A percentile compares a stretch with the other conserved stretches of the same genome.
These are phyloP conservation scores for Chaetomiaceae sp. DNA, from an alignment of 2,329 filamentous ascomycete species.

Conservation along the genomic window DNA sequence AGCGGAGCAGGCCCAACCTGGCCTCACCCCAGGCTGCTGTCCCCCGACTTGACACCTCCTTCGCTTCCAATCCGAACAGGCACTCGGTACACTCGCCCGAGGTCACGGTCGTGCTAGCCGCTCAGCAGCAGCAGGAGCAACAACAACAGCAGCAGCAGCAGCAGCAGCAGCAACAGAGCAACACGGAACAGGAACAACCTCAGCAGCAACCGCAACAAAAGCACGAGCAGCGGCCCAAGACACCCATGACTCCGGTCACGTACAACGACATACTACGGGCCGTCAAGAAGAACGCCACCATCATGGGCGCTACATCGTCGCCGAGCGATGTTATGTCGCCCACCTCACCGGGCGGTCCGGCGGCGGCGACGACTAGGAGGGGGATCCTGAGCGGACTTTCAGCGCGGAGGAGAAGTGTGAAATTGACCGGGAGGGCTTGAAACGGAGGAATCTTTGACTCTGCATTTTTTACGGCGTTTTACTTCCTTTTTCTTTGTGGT, in stretches of 20 bases:
- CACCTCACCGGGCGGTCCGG: conserved; percentile 12
- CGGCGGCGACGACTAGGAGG: conserved; percentile 12
- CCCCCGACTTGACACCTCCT: conserved; percentile 10
- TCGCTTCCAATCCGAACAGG: neutral
- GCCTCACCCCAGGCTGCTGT: conserved; percentile 23
- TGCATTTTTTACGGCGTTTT: conserved; percentile 4
- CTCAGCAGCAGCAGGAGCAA: conserved; percentile 28
- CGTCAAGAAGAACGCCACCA: conserved; percentile 40
- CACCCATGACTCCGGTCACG: conserved; percentile 36
- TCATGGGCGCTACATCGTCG: conserved; percentile 24
- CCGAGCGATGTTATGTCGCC: conserved; percentile 23
- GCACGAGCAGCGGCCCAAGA: conserved; percentile 23
- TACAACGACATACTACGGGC: conserved; percentile 46
- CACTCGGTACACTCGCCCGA: neutral
- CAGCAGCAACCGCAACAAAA: conserved; percentile 28
- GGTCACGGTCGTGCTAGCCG: conserved; percentile 22
- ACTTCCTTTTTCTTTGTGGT: no score
- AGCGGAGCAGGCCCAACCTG: conserved; percentile 50
- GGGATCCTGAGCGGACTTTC: conserved; percentile 29
- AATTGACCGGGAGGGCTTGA: conserved; percentile 22
- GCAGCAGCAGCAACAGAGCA: conserved; percentile 4
- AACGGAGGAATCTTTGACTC: neutral
- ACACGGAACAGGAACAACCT: conserved; percentile 6
- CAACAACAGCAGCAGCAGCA: conserved; percentile 25
- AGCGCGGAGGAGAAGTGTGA: conserved; percentile 28